Conservation (phyloP, 495 filamentous ascomycete genomes). For the Aspergillus incahuasiensis region DNA sequence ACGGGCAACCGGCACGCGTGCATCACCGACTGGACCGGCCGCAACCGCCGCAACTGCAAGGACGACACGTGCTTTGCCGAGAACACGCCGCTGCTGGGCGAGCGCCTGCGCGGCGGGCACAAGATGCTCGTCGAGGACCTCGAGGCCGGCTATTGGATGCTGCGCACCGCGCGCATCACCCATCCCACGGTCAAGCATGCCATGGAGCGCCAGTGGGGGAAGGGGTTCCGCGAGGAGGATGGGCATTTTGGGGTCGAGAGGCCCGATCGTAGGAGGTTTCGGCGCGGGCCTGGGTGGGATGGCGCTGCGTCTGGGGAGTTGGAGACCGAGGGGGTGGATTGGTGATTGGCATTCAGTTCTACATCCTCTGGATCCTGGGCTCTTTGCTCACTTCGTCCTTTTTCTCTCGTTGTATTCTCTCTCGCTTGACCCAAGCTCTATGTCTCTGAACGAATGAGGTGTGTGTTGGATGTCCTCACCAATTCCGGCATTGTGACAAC, state of each 20-base stretch:
- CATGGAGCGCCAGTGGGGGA: constrained; percentile 27
- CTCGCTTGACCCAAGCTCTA: no score
- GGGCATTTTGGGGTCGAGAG: constrained; percentile 5
- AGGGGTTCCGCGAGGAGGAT: constrained; percentile 24
- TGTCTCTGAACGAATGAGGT: no score
- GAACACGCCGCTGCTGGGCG: constrained; percentile 12
- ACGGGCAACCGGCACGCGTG: constrained; percentile 31
- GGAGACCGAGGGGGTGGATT: constrained; percentile 28
- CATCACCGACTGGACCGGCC: constrained; percentile 33
- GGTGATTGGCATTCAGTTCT: no score
- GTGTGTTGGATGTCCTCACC: no score
- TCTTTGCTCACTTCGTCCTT: background rate
- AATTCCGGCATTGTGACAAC: background rate
- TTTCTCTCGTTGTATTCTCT: no score
- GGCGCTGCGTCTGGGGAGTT: constrained; percentile 26
- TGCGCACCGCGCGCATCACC: constrained; percentile 35
- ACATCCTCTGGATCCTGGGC: no score
- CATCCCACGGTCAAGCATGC: constrained; percentile 28
- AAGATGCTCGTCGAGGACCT: constrained; percentile 18
- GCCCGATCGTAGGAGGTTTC: constrained; percentile 24
- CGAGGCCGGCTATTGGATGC: constrained; percentile 36
- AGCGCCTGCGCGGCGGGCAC: constrained; percentile 10
- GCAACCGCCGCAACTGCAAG: constrained; percentile 19
- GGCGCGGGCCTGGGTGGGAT: constrained; percentile 38
- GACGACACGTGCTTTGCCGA: constrained; percentile 26